phyloP scores from a whole-genome alignment of 2,329 filamentous ascomycete species.

The Exophiala spinifera region DNA sequence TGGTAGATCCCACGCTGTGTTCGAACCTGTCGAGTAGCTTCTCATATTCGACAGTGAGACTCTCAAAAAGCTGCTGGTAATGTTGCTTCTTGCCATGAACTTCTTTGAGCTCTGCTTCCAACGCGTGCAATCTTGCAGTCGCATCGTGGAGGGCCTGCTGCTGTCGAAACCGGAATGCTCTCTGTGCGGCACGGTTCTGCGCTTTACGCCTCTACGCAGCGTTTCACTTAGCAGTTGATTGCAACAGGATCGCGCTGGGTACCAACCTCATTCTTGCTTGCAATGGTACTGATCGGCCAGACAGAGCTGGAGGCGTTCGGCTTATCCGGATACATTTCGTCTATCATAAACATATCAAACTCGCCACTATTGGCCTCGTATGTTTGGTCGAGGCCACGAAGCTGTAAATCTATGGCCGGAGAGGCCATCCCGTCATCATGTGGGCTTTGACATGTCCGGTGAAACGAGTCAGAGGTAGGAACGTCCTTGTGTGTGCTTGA shows the following conservation, averaged over 20 bases:
- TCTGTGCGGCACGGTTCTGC: slow-evolving; percentile 87
- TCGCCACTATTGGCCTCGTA: background rate
- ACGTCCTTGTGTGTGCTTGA: background rate
- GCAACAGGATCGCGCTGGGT: background rate
- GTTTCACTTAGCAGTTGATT: too few relatives aligned
- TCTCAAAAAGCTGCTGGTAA: slow-evolving; percentile 10
- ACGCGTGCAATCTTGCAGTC: background rate
- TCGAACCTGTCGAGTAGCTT: slow-evolving; percentile 5
- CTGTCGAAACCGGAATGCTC: slow-evolving; percentile 90
- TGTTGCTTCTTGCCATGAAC: slow-evolving; percentile 10
- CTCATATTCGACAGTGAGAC: slow-evolving; percentile 11
- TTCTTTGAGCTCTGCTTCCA: slow-evolving; percentile 12
- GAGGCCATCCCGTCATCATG: background rate
- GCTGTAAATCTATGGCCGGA: background rate
- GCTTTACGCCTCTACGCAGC: slow-evolving; percentile 62
- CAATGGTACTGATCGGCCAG: slow-evolving; percentile 1
- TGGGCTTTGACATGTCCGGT: background rate
- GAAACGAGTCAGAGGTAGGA: background rate
- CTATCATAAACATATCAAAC: too few relatives aligned
- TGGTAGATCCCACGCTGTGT: background rate
- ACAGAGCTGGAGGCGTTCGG: background rate
- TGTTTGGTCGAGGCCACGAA: background rate
- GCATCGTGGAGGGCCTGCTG: slow-evolving; percentile 59
- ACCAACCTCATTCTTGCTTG: slow-evolving; percentile 12
- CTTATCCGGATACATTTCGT: too few relatives aligned